Evolutionary conservation across 371 early-diverging fungal species (phyloP).

Genomic region (Dichotomocladium elegans): DNA sequence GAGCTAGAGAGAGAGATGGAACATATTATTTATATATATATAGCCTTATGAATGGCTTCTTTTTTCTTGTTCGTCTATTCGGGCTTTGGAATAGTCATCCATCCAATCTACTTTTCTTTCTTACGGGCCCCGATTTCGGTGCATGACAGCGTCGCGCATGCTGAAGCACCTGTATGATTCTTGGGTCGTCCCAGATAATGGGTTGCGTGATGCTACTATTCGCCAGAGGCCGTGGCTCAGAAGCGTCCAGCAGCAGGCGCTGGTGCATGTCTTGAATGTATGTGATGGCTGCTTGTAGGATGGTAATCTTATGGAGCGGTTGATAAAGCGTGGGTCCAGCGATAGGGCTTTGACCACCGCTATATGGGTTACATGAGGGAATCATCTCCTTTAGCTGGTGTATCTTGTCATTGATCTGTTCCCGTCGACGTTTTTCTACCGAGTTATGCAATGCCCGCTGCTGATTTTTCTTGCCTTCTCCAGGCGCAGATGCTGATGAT

Average conservation of each 20-base stretch:
- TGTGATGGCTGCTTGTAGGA: constrained; percentile 71
- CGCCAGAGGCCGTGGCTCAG: neutral
- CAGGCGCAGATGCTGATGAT: constrained; percentile 2
- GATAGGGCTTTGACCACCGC: constrained; percentile 57
- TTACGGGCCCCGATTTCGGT: no score
- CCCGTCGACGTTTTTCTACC: constrained; percentile 73
- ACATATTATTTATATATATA: no score
- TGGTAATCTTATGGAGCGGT: constrained; percentile 60
- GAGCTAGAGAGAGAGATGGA: no score
- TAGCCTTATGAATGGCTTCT: no score
- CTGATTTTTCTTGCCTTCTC: constrained; percentile 46
- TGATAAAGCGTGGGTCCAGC: constrained; percentile 14
- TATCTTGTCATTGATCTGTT: constrained; percentile 69
- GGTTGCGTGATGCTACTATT: neutral
- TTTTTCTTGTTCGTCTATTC: no score
- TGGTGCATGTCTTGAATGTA: constrained; percentile 49
- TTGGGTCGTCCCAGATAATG: neutral
- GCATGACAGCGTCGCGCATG: constrained; percentile 7
- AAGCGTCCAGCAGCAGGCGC: neutral
- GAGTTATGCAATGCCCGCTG: constrained; percentile 74
- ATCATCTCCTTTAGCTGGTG: constrained; percentile 44
- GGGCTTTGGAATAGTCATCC: no score
- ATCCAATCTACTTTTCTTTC: no score
- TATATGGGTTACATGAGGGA: constrained; percentile 41
- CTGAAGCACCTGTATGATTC: neutral